Evolutionary conservation across 2,329 filamentous ascomycete genomes (phyloP).

Genomic region (Sarocladium oryzae): DNA sequence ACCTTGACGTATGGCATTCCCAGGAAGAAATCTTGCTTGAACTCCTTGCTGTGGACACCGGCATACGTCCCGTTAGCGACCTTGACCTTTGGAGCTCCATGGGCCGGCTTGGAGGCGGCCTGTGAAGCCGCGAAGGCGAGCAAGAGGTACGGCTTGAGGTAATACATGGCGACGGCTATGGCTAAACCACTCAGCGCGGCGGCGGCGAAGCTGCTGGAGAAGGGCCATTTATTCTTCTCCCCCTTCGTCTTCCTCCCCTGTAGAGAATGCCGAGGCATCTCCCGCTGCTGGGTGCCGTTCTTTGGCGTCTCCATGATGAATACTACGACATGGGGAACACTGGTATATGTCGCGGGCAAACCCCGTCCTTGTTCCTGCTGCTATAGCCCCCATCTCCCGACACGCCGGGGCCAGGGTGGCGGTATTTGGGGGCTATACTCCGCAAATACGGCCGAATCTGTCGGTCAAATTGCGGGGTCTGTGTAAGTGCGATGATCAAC

Average conservation of each 20-base stretch:
- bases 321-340: no score
- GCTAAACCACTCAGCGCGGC: neutral
- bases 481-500: no score
- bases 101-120: neutral
- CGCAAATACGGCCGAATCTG: no score
- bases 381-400: no score
- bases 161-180: neutral
- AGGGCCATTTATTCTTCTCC: neutral
- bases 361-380: no score
- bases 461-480: no score
- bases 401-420: no score
- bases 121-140: neutral
- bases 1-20: conserved; percentile 30
- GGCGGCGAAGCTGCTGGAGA: neutral
- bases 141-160: neutral
- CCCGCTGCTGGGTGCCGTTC: neutral
- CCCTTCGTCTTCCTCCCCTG: no score
- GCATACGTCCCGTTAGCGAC: conserved; percentile 20
- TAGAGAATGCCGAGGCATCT: neutral
- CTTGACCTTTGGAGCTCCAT: conserved; percentile 13
- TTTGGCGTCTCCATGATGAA: no score
- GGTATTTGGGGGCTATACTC: no score
- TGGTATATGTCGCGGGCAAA: no score
- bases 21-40: conserved; percentile 34
- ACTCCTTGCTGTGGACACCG: conserved; percentile 24